Evolutionary conservation across 495 filamentous ascomycete genomes (phyloP).

Genomic region (Physcia stellaris): DNA sequence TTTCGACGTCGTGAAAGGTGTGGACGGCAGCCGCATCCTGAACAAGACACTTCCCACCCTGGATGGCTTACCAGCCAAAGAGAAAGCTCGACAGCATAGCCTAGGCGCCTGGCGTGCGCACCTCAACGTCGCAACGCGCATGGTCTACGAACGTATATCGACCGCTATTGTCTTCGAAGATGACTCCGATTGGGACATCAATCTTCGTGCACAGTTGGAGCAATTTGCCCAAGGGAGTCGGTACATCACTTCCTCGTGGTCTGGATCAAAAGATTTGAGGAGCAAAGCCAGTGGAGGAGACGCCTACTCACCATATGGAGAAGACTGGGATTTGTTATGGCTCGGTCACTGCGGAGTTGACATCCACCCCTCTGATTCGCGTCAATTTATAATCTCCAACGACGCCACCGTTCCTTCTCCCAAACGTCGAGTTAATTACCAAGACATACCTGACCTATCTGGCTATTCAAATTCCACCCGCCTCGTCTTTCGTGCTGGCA

Average conservation of each 20-base stretch:
- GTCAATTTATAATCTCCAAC: slow-evolving; percentile 17
- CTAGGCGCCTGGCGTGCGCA: slow-evolving; percentile 29
- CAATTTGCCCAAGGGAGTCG: slow-evolving; percentile 31
- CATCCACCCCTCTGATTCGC: slow-evolving; percentile 14
- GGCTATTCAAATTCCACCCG: slow-evolving; percentile 28
- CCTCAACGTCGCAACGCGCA: slow-evolving; percentile 21
- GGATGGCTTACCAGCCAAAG: slow-evolving; percentile 4
- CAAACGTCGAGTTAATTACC: slow-evolving; percentile 7
- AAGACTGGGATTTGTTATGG: slow-evolving; percentile 45
- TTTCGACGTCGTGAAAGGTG: slow-evolving; percentile 41
- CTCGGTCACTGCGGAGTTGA: slow-evolving; percentile 34
- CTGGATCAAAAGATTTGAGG: slow-evolving; percentile 12
- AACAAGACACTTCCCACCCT: slow-evolving; percentile 23
- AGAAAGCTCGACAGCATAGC: slow-evolving; percentile 2
- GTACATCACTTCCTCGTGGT: slow-evolving; percentile 10
- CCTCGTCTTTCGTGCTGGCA: slow-evolving; percentile 28
- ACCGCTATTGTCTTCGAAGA: slow-evolving; percentile 44
- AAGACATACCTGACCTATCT: slow-evolving; percentile 7
- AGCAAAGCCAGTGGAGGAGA: slow-evolving; percentile 16
- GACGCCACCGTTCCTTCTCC: slow-evolving; percentile 16
- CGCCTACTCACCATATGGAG: slow-evolving; percentile 38
- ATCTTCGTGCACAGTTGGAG: slow-evolving; percentile 33
- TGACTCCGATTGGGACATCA: slow-evolving; percentile 44
- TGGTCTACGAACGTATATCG: slow-evolving; percentile 30
- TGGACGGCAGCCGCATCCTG: slow-evolving; percentile 26